phyloP scores from a whole-genome alignment of 306 rosid genomes.

The Vigna radiata region DNA sequence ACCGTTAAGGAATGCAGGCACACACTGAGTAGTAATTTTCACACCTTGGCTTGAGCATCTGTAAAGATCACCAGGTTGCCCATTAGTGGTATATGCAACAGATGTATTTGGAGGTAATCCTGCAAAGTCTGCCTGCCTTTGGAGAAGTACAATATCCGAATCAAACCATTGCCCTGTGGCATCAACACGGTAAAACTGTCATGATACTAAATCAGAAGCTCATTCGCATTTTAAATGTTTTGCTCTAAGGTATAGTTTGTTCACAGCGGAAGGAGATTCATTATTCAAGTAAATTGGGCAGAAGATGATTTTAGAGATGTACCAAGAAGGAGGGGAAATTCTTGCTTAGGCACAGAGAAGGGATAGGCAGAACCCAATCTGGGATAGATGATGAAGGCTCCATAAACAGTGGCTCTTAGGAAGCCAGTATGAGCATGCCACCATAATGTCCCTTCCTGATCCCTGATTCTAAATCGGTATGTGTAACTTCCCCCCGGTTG shows the following conservation, averaged over 20 bases:
- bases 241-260: not conserved
- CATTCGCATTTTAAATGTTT: not conserved
- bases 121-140: conserved; percentile 65
- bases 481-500: conserved; percentile 88
- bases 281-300: not conserved
- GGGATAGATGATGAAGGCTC: conserved; percentile 83
- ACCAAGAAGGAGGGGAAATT: conserved; percentile 81
- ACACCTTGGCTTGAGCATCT: conserved; percentile 78
- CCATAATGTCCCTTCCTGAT: conserved; percentile 94
- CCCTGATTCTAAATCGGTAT: conserved; percentile 73
- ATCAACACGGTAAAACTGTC: conserved; percentile 41
- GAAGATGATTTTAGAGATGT: conserved; percentile 19
- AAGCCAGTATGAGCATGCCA: conserved; percentile 96
- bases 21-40: not conserved
- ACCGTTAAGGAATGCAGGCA: conserved; percentile 1
- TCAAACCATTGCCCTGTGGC: conserved; percentile 88
- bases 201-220: conserved; percentile 20
- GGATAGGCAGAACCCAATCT: conserved; percentile 75
- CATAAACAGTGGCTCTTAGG: conserved; percentile 95
- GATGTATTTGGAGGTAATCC: conserved; percentile 82
- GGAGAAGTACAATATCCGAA: conserved; percentile 64
- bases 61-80: conserved; percentile 92
- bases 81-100: conserved; percentile 82
- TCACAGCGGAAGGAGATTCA: conserved; percentile 4
- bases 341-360: conserved; percentile 67